phyloP scores from a whole-genome alignment of 2,329 filamentous ascomycete species.

The Apiospora arundinis region DNA sequence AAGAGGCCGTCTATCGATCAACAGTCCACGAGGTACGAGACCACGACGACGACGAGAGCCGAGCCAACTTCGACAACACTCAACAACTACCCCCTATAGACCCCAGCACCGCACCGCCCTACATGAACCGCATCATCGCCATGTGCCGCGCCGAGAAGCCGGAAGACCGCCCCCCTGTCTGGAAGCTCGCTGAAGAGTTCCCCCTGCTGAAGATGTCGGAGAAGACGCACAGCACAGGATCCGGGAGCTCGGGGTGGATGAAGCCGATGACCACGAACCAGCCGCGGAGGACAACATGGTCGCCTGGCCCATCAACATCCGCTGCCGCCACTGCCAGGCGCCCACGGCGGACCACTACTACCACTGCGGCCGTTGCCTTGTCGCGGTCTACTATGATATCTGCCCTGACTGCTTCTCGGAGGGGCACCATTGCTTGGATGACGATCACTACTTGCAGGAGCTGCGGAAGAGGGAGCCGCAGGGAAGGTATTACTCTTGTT shows the following conservation, averaged over 20 bases:
- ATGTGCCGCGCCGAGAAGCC: neutral
- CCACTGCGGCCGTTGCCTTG: neutral
- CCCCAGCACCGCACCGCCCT: neutral
- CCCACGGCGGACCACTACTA: neutral
- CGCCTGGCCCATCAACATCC: neutral
- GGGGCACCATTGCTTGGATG: neutral
- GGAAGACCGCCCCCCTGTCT: neutral
- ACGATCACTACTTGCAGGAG: neutral
- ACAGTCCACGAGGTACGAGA: neutral
- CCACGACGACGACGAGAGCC: neutral
- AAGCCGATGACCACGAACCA: neutral
- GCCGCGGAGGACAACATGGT: neutral
- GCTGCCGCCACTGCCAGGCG: neutral
- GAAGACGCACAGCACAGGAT: neutral
- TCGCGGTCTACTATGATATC: neutral
- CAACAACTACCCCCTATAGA: neutral
- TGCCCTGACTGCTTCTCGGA: neutral
- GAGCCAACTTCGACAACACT: neutral
- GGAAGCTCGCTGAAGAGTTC: neutral
- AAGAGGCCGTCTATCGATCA: neutral
- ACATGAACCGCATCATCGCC: neutral
- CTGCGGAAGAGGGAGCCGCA: neutral
- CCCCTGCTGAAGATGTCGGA: neutral
- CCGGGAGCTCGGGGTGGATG: neutral
- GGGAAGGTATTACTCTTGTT: neutral